A percentile compares a stretch with the other conserved stretches of the same genome.
Evolutionary conservation across 2,329 filamentous ascomycete genomes (phyloP).

Genomic region (Chaetomium sp.): DNA sequence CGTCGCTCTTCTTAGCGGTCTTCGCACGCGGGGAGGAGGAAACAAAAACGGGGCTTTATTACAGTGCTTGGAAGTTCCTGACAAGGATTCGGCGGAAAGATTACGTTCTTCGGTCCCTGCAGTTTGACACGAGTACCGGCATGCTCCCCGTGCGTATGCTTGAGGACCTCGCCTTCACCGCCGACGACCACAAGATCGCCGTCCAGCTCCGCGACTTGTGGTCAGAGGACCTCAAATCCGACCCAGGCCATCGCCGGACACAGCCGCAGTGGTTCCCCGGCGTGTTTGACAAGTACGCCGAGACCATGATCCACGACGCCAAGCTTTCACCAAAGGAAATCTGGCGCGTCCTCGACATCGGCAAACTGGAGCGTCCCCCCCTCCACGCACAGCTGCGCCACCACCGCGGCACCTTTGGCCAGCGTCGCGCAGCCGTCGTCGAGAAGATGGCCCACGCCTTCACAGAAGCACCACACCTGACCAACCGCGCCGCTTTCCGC

Average conservation of each 20-base stretch:
- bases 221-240: conserved; percentile 2
- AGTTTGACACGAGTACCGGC: conserved; percentile 8
- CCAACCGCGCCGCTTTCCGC: conserved; percentile 24
- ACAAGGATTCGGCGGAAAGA: conserved; percentile 13
- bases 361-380: conserved; percentile 23
- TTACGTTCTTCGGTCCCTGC: conserved; percentile 18
- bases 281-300: conserved; percentile 14
- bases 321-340: conserved; percentile 13
- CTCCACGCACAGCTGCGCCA: neutral
- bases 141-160: conserved; percentile 12
- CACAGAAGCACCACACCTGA: conserved; percentile 18
- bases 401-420: conserved; percentile 10
- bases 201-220: conserved; percentile 18
- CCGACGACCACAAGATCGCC: conserved; percentile 14
- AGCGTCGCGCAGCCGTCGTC: conserved; percentile 17
- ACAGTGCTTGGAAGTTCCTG: conserved; percentile 21
- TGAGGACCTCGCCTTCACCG: conserved; percentile 14
- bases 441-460: conserved; percentile 19
- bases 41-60: conserved; percentile 12
- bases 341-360: conserved; percentile 21
- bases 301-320: conserved; percentile 17
- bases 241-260: neutral
- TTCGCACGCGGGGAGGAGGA: conserved; percentile 4
- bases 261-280: conserved; percentile 13
- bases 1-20: conserved; percentile 24